Conservation (phyloP, 352 stramenopile genomes). For the Phytopythium vexans region DNA sequence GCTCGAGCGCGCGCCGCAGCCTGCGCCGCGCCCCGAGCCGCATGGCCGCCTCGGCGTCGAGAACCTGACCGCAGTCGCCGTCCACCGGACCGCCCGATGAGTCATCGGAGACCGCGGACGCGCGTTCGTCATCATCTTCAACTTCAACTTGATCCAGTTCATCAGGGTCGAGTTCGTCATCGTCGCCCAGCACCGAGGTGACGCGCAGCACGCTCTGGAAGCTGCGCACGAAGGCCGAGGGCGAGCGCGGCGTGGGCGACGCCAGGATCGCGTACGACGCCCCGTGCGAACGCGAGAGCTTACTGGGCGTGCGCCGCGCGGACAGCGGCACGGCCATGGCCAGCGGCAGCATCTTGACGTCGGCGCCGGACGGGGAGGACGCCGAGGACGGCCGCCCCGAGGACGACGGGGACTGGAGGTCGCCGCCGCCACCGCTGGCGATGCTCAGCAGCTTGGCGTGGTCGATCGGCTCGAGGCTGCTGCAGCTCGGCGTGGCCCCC, state of each 20-base stretch:
- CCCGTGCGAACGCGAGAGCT: slow-evolving; percentile 1
- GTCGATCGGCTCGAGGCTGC: neutral
- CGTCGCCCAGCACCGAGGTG: slow-evolving; percentile 2
- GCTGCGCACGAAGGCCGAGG: neutral
- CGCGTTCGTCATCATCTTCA: no score
- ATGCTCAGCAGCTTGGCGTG: neutral
- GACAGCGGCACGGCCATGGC: neutral
- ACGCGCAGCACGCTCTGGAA: slow-evolving; percentile 5
- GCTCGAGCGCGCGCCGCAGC: slow-evolving; percentile 15
- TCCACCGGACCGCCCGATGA: no score
- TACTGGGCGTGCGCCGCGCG: neutral
- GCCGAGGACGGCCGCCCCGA: no score
- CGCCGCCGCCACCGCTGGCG: neutral
- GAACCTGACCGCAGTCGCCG: no score
- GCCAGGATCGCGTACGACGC: slow-evolving; percentile 2
- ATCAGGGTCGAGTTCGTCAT: neutral
- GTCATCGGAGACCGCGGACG: neutral
- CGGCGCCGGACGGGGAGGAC: no score
- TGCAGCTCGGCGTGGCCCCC: slow-evolving; percentile 2
- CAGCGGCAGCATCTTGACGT: no score
- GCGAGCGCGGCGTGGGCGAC: neutral
- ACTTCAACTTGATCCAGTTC: neutral
- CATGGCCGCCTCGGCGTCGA: slow-evolving; percentile 1
- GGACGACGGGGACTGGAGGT: neutral
- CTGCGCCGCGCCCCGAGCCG: slow-evolving; percentile 4